phyloP scores from a whole-genome alignment of 2,329 filamentous ascomycete species.

The Monilinia aucupariae region DNA sequence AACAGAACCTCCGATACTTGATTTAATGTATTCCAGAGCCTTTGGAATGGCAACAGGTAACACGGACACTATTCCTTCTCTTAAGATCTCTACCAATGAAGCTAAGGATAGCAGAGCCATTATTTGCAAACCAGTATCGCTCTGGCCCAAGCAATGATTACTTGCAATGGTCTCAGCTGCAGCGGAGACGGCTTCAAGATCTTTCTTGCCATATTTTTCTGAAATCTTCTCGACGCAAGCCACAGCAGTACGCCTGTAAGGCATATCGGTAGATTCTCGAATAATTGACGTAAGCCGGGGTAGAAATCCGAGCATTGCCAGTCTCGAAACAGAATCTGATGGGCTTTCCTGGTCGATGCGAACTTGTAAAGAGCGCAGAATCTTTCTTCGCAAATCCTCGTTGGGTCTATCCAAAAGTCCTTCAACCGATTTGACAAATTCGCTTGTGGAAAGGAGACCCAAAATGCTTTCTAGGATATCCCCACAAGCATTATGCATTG shows the following conservation, averaged over 20 bases:
- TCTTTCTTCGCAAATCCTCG: conserved; percentile 70
- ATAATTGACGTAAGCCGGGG: conserved; percentile 74
- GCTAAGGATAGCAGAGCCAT: conserved; percentile 86
- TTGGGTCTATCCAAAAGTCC: conserved; percentile 71
- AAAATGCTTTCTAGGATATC: conserved; percentile 75
- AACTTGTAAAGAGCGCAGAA: conserved; percentile 72
- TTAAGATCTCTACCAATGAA: conserved; percentile 81
- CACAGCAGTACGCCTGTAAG: conserved; percentile 79
- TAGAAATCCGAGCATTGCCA: conserved; percentile 70
- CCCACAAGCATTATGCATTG: conserved; percentile 54
- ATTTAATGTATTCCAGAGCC: conserved; percentile 64
- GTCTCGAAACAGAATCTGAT: conserved; percentile 61
- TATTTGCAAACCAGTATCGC: conserved; percentile 66
- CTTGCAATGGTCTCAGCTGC: conserved; percentile 75
- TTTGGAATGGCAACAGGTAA: conserved; percentile 70
- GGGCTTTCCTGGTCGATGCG: conserved; percentile 70
- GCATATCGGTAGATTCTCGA: conserved; percentile 62
- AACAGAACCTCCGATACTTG: conserved; percentile 50
- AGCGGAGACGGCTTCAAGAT: conserved; percentile 67
- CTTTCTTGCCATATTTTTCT: conserved; percentile 93
- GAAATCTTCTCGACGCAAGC: conserved; percentile 88
- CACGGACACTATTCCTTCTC: conserved; percentile 78
- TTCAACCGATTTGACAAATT: conserved; percentile 86
- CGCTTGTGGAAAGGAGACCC: conserved; percentile 74
- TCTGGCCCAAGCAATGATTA: conserved; percentile 67